These are phyloP conservation scores for Chalciporus sp. DNA, from an alignment of 1,284 basidiomycete species.

Conservation along the genomic window DNA sequence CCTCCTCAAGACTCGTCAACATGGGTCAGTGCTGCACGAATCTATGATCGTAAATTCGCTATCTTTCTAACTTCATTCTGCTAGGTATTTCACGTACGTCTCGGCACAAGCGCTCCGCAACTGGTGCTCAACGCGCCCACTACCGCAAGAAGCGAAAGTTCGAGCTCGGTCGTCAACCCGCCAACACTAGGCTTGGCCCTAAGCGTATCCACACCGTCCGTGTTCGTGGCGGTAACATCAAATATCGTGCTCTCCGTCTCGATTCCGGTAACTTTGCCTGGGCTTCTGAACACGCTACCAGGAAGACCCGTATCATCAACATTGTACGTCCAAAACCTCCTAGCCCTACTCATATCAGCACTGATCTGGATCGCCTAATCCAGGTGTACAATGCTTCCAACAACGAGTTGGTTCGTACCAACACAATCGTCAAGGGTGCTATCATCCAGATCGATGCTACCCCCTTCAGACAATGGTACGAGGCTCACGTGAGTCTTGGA, in stretches of 20 bases:
- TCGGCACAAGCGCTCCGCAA: slow-evolving; percentile 92
- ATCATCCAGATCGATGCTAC: slow-evolving; percentile 96
- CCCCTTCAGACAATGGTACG: slow-evolving; percentile 98
- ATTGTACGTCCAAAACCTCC: slow-evolving; percentile 67
- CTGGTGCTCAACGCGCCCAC: slow-evolving; percentile 91
- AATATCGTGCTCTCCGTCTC: slow-evolving; percentile 92
- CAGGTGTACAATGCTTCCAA: slow-evolving; percentile 97
- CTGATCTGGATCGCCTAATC: slow-evolving; percentile 6
- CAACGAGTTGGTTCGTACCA: slow-evolving; percentile 98
- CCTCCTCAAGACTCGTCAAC: slow-evolving; percentile 44
- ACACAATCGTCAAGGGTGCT: slow-evolving; percentile 93
- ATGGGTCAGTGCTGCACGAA: slow-evolving; percentile 53
- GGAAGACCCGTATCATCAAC: slow-evolving; percentile 92
- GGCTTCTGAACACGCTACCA: slow-evolving; percentile 90
- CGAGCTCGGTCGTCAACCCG: slow-evolving; percentile 95
- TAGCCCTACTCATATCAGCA: background rate
- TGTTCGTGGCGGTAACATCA: slow-evolving; percentile 90
- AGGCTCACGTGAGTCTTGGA: slow-evolving; percentile 77
- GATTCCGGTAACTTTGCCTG: slow-evolving; percentile 97
- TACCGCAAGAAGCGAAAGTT: slow-evolving; percentile 99
- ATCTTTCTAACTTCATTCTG: slow-evolving; percentile 9
- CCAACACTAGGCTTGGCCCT: slow-evolving; percentile 90
- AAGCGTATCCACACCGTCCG: slow-evolving; percentile 95
- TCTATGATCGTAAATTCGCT: background rate
- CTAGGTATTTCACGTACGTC: slow-evolving; percentile 93